Percentiles rank a stretch among this genome's conserved stretches.
phyloP scores from a whole-genome alignment of 345 rosid genomes.

The Eucalyptus regnans region DNA sequence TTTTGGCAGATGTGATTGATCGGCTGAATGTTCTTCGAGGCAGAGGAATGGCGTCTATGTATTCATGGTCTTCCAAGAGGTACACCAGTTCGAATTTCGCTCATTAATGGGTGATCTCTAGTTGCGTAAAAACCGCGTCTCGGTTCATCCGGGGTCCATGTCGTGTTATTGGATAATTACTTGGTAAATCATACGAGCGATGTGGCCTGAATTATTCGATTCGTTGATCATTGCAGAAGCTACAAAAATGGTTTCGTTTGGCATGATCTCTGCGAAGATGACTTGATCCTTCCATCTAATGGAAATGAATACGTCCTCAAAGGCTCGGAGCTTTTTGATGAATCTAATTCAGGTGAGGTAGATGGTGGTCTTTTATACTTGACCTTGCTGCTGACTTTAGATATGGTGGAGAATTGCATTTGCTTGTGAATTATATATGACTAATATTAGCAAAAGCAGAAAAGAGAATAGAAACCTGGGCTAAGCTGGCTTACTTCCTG shows the following conservation, averaged over 20 bases:
- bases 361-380: neutral
- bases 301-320: conserved; percentile 89
- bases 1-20: conserved; percentile 60
- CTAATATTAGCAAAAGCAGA: neutral
- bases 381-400: neutral
- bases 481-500: neutral
- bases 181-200: neutral
- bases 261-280: conserved; percentile 91
- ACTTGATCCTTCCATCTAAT: conserved; percentile 74
- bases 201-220: neutral
- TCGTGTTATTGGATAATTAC: neutral
- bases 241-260: conserved; percentile 96
- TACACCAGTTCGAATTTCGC: neutral
- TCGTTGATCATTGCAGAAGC: conserved; percentile 39
- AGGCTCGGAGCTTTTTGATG: conserved; percentile 85
- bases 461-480: neutral
- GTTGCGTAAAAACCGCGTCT: neutral
- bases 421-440: neutral
- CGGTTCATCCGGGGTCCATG: neutral
- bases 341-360: conserved; percentile 48
- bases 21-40: conserved; percentile 90
- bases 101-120: neutral
- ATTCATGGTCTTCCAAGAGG: conserved; percentile 96
- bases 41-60: conserved; percentile 84
- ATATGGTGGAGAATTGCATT: neutral